phyloP scores from a whole-genome alignment of 148 eudicot genomes.

The Rhododendron henanense region DNA sequence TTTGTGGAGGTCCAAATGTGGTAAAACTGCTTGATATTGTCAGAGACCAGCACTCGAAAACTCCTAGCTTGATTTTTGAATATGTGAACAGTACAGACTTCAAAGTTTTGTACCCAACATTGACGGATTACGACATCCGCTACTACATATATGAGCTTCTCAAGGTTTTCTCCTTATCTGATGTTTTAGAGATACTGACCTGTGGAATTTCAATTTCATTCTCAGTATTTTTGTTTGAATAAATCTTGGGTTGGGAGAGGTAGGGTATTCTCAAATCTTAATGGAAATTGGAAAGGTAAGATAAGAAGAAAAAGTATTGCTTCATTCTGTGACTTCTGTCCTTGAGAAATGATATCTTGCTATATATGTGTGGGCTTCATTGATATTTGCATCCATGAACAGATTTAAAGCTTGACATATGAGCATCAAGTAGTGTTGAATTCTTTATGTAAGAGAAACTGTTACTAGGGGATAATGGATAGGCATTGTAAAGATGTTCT shows the following conservation, averaged over 20 bases:
- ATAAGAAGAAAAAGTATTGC: neutral
- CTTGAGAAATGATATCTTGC: neutral
- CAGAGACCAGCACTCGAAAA: slow-evolving; percentile 43
- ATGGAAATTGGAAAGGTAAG: neutral
- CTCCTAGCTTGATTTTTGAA: slow-evolving; percentile 42
- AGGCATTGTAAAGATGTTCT: neutral
- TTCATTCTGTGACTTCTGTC: neutral
- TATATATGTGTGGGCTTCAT: neutral
- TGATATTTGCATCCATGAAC: neutral
- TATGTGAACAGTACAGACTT: slow-evolving; percentile 42
- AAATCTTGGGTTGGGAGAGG: neutral
- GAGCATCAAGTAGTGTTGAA: neutral
- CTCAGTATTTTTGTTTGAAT: neutral
- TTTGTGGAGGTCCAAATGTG: slow-evolving; percentile 38
- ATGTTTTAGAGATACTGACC: neutral
- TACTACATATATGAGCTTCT: slow-evolving; percentile 43
- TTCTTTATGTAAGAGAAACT: neutral
- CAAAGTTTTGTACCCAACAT: slow-evolving; percentile 39
- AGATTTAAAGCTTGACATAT: neutral
- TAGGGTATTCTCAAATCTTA: neutral
- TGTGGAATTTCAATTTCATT: neutral
- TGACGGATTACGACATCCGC: slow-evolving; percentile 41
- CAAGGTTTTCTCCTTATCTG: slow-evolving; percentile 20
- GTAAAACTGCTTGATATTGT: slow-evolving; percentile 39
- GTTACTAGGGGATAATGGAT: neutral